Conservation (phyloP, 257 asterid species). For the Nicotiana sylvestris region DNA sequence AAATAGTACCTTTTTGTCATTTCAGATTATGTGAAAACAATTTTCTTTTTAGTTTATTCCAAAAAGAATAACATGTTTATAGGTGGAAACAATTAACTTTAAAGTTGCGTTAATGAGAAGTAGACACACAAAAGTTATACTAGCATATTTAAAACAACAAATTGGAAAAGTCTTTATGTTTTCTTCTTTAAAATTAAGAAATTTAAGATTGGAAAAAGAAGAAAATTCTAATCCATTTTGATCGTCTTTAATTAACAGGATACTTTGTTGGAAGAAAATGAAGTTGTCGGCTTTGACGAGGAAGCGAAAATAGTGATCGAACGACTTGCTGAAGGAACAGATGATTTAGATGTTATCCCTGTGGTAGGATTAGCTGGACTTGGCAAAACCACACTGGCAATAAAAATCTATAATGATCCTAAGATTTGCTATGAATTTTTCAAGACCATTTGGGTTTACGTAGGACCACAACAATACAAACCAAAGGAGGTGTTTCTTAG, state of each 20-base stretch:
- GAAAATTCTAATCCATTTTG: no score
- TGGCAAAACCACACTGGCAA: neutral
- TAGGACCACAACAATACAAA: neutral
- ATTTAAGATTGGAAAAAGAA: no score
- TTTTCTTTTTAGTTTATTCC: no score
- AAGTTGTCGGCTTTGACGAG: constrained; percentile 24
- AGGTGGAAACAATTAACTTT: no score
- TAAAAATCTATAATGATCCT: neutral
- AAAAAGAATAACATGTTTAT: no score
- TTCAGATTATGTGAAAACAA: no score
- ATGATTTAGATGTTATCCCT: constrained; percentile 5
- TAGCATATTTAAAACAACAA: no score
- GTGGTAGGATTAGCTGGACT: constrained; percentile 28
- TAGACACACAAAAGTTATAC: no score
- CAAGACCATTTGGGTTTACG: constrained; percentile 10
- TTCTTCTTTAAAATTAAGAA: no score
- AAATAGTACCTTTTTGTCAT: no score
- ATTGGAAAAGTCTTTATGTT: no score
- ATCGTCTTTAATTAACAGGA: neutral
- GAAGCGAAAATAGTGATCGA: constrained; percentile 13
- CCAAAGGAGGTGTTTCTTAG: neutral
- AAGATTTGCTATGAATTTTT: constrained; percentile 2
- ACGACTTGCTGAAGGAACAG: neutral
- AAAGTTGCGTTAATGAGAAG: no score
- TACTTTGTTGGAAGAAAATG: constrained; percentile 17